Evolutionary conservation across 2,329 filamentous ascomycete species (phyloP), one percentile per base, ranked within the genome.

Genomic region (Alternaria conjuncta): DNA sequence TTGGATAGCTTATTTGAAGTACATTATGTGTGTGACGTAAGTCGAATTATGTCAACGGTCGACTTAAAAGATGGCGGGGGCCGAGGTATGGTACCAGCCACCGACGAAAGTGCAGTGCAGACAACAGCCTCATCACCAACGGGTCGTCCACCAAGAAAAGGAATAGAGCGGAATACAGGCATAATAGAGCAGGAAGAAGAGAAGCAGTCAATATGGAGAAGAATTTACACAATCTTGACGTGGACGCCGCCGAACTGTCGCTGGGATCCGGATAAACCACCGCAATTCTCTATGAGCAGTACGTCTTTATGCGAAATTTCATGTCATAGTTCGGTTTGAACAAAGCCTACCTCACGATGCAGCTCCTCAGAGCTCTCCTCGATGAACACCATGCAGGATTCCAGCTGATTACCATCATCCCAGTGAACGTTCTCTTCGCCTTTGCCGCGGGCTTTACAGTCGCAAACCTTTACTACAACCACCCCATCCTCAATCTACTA

Each of bases 391-490:
- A 20, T 44, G 21, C 20, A 20, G 8, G 6, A 30, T 46, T 30
- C 12, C 41, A 36, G 18, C 23, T 43, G n/a, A 46, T 18, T 20
- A 45, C n/a, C 25, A 30, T 21, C 12, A 4, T 44, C 45, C 13
- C 23, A 63, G 61, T 92, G 74, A 94, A 94, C 71, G 76, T 93
- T 3, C 79, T 94, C 1, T 93, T 93, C 65, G 89, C 86, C 1
- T 85, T 91, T 71, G 90, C 86, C 0, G 85, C 81, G 86, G 89
- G 5, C 89, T 92, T 93, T 68, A 92, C 90, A 1, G 92, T 94
- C 7, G 92, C 92, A 18, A 94, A 94, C 70, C 82, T 95, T 4
- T 95, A 95, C 80, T 94, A 95, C 79, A 92, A 87, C 63, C 92
- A 94, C 71, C 91, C 92, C 0, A 92, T 95, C 50, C 82, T 95